Percentiles rank a stretch among this genome's conserved stretches.
Evolutionary conservation across 2,329 filamentous ascomycete genomes (phyloP).

Genomic region (Balansia obtecta): DNA sequence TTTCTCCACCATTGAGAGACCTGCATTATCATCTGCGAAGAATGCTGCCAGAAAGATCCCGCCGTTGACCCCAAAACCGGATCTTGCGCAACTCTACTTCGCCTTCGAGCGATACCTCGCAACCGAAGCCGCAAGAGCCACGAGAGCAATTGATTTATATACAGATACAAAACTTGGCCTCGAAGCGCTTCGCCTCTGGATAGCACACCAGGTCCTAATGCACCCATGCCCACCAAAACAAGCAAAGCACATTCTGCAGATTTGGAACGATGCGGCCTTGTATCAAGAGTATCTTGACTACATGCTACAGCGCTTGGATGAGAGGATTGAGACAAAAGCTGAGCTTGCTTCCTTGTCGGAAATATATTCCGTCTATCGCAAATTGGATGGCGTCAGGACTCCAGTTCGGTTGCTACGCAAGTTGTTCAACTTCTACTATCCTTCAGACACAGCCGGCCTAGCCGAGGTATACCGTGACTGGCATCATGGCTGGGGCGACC

Average conservation of each 20-base stretch:
- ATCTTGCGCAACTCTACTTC: conserved; percentile 20
- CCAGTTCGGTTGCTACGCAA: conserved; percentile 26
- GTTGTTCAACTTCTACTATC: conserved; percentile 31
- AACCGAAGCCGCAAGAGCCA: conserved; percentile 13
- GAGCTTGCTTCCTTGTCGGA: conserved; percentile 22
- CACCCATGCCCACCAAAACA: conserved; percentile 22
- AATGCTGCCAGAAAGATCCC: conserved; percentile 1
- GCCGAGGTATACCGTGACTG: conserved; percentile 38
- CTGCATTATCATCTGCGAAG: not conserved
- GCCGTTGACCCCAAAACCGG: conserved; percentile 14
- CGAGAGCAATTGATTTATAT: conserved; percentile 13
- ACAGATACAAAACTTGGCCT: conserved; percentile 13
- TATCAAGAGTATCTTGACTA: conserved; percentile 32
- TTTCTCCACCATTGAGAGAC: conserved; percentile 9
- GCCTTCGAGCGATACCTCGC: conserved; percentile 22
- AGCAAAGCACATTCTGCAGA: conserved; percentile 26
- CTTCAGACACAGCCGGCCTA: conserved; percentile 26
- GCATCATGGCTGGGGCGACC: conserved; percentile 24
- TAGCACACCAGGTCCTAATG: conserved; percentile 19
- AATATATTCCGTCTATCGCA: conserved; percentile 34
- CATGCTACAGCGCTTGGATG: conserved; percentile 19
- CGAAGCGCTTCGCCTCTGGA: conserved; percentile 16
- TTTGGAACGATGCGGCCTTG: conserved; percentile 23
- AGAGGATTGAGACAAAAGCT: conserved; percentile 15
- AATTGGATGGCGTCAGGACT: conserved; percentile 25